phyloP scores from a whole-genome alignment of 306 rosid genomes.

The Fragaria iinumae region DNA sequence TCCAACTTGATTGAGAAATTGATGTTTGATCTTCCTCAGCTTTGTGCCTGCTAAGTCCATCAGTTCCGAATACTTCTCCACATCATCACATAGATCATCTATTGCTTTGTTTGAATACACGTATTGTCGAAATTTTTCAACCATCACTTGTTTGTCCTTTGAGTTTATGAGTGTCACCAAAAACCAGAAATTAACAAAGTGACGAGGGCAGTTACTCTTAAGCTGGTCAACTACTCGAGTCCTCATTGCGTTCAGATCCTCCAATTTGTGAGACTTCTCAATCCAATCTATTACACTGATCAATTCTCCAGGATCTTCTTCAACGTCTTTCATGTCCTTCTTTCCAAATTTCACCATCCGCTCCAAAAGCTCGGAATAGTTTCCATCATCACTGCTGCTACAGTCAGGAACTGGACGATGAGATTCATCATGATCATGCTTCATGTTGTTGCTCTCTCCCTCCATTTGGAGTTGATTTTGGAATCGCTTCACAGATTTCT shows the following conservation, averaged over 20 bases:
- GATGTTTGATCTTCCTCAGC: neutral
- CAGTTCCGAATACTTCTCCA: neutral
- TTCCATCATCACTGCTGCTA: neutral
- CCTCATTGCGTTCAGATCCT: neutral
- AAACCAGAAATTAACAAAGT: neutral
- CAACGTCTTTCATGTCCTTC: neutral
- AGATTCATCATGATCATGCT: neutral
- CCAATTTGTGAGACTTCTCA: neutral
- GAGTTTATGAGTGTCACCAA: neutral
- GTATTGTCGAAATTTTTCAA: neutral
- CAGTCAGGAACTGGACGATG: neutral
- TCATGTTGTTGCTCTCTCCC: neutral
- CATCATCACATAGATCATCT: neutral
- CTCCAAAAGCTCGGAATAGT: neutral
- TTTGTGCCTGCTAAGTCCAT: neutral
- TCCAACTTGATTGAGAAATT: neutral
- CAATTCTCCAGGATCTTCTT: neutral
- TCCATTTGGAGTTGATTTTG: neutral
- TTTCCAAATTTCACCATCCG: neutral
- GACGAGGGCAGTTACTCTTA: neutral
- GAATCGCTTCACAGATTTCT: neutral
- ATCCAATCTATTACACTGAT: neutral
- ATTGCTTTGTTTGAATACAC: neutral
- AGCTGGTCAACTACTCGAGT: neutral
- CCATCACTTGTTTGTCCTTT: neutral